These are phyloP conservation scores for Suillus subluteus DNA, from an alignment of 768 basidiomycete species.

Conservation along the genomic window DNA sequence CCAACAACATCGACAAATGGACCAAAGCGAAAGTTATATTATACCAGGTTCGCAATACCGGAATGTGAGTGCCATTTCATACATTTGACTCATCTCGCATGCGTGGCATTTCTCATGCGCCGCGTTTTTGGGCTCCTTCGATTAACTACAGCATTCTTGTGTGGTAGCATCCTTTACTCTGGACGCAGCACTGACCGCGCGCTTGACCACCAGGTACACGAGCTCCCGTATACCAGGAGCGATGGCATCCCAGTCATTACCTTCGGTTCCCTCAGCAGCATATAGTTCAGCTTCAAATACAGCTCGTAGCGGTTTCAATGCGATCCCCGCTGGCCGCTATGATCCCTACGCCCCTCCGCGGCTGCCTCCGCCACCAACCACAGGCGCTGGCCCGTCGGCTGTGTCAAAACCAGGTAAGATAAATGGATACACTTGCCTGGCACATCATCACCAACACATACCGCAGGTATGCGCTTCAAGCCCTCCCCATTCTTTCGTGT, in stretches of 20 bases:
- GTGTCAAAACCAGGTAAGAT: conserved; percentile 32
- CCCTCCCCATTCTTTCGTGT: conserved; percentile 77
- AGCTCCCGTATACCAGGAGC: conserved; percentile 30
- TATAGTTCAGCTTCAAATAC: conserved; percentile 24
- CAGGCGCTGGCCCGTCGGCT: conserved; percentile 39
- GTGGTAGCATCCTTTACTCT: conserved; percentile 11
- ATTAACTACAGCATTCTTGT: conserved; percentile 13
- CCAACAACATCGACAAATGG: conserved; percentile 67
- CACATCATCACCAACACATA: conserved; percentile 17
- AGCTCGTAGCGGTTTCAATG: conserved; percentile 22
- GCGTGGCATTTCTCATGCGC: conserved; percentile 17
- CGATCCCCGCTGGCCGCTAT: conserved; percentile 48
- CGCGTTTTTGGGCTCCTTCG: conserved; percentile 2
- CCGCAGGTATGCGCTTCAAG: conserved; percentile 72
- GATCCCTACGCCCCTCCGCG: conserved; percentile 71
- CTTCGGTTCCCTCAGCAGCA: conserved; percentile 22
- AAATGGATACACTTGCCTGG: conserved; percentile 18
- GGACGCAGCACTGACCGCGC: conserved; percentile 18
- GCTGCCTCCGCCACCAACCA: conserved; percentile 39
- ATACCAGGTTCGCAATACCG: conserved; percentile 63
- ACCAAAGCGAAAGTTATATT: conserved; percentile 68
- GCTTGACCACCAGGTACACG: conserved; percentile 29
- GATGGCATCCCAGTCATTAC: conserved; percentile 27
- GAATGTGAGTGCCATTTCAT: conserved; percentile 58
- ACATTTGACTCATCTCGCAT: conserved; percentile 14